Base-by-base conservation (phyloP, 805 yeast species). In the Zygosaccharomyces pseudorouxii region DNA sequence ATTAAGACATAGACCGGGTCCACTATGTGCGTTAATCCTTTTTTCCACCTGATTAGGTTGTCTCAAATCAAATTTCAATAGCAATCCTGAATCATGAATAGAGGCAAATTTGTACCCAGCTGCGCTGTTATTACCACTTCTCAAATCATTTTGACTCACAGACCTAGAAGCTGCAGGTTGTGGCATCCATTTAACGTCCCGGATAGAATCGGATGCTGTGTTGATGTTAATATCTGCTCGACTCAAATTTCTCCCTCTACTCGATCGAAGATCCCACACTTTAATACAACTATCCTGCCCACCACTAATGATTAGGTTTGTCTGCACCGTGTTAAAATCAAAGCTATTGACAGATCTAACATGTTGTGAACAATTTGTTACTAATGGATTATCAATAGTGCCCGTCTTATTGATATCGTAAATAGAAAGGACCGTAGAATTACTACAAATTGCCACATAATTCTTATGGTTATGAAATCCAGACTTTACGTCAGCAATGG, bases 1-100 rank as follows among this genome's bases (percentile, higher is more conserved):
- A 58, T 88, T 89, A 4, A 93, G 66, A 4, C 95, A 80, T 14
- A 90, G 71, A 0, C 96, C 98, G 2, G 96, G 95, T 0, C 96
- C 96, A 2, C 89, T 79, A 63, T 92, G 98, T 3, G 96, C 95
- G 58, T 84, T 86, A 63, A 93, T 76, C 50, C 83, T 81, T 45
- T 82, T 72, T 57, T 92, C 97, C 43, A 72, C 72, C 43, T 70
- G 71, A 10, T 66, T 57, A 4, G 92, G 82, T 31, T 77, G 76
- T 48, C 98, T 75, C n/a, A 87, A 58, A 68, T 93, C 99, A 81
- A 87, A 90, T 55, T 84, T 81, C 56, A 86, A 81, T n/a, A 92
- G 74, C 3, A 86, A 79, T 12, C 99, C 99, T 1, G 88, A 80
- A 64, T 93, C 98, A 65, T 86, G 92, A 6, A 87, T 89, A 1